Conservation (phyloP, 2,329 filamentous ascomycete species). For the Penicillium sp. region DNA sequence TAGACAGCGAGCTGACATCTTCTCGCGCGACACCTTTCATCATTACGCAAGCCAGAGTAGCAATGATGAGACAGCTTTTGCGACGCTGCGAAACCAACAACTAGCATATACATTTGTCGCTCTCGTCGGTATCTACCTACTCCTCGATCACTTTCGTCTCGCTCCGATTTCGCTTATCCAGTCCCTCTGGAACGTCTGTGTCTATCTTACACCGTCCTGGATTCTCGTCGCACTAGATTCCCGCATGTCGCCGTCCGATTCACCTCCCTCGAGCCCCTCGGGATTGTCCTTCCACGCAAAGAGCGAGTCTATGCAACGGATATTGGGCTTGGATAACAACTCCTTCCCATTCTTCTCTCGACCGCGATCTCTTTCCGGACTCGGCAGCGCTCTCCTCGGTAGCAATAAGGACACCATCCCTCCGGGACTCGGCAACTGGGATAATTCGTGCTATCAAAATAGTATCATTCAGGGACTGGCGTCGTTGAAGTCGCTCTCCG, state of each 20-base stretch:
- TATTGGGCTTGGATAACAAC: slow-evolving; percentile 63
- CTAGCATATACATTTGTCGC: slow-evolving; percentile 34
- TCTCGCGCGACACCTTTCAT: slow-evolving; percentile 31
- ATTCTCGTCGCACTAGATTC: slow-evolving; percentile 52
- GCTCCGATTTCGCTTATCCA: slow-evolving; percentile 33
- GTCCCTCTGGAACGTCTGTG: slow-evolving; percentile 40
- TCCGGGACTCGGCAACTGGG: slow-evolving; percentile 79
- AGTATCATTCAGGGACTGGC: slow-evolving; percentile 86
- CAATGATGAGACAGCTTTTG: slow-evolving; percentile 37
- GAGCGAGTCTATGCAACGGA: slow-evolving; percentile 63
- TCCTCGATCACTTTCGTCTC: slow-evolving; percentile 34
- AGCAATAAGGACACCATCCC: slow-evolving; percentile 36
- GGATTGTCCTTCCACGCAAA: slow-evolving; percentile 54
- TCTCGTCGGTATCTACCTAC: slow-evolving; percentile 30
- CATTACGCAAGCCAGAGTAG: slow-evolving; percentile 24
- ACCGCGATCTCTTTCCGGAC: slow-evolving; percentile 55
- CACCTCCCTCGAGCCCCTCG: slow-evolving; percentile 44
- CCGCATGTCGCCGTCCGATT: slow-evolving; percentile 46
- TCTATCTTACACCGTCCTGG: slow-evolving; percentile 43
- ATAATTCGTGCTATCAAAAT: slow-evolving; percentile 98
- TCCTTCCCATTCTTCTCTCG: slow-evolving; percentile 61
- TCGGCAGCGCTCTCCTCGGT: slow-evolving; percentile 50
- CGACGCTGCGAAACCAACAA: slow-evolving; percentile 29
- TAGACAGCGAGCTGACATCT: slow-evolving; percentile 32
- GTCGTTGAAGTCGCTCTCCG: slow-evolving; percentile 68